Conservation (phyloP, 129 eudicot species). For the Flaveria sonorensis region DNA sequence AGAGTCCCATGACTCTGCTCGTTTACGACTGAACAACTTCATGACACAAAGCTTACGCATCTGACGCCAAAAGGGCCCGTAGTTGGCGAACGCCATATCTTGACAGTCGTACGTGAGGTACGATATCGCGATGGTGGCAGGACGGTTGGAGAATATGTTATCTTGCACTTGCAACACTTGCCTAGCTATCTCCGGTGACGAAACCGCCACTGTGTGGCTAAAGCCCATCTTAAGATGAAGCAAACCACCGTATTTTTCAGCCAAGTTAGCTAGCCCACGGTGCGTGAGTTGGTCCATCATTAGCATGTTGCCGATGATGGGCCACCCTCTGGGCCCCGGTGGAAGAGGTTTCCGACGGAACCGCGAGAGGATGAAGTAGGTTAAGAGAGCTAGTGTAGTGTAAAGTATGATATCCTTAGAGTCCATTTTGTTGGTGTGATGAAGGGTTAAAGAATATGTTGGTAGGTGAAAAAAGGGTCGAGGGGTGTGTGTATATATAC, state of each 20-base stretch:
- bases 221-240: constrained; percentile 76
- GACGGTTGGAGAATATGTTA: constrained; percentile 77
- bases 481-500: constrained; percentile 30
- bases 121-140: constrained; percentile 72
- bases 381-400: constrained; percentile 42
- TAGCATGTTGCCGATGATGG: constrained; percentile 82
- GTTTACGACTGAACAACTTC: constrained; percentile 76
- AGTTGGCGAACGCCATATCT: constrained; percentile 94
- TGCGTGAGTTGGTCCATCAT: constrained; percentile 82
- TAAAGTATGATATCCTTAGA: constrained; percentile 29
- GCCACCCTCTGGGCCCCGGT: constrained; percentile 85
- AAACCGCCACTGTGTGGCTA: constrained; percentile 65
- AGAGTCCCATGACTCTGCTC: constrained; percentile 97
- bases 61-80: constrained; percentile 97
- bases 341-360: constrained; percentile 53
- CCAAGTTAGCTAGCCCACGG: constrained; percentile 68
- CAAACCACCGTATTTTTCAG: constrained; percentile 67
- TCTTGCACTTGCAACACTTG: constrained; percentile 85
- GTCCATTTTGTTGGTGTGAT: constrained; percentile 12
- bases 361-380: constrained; percentile 34
- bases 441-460: not conserved
- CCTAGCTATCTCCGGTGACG: constrained; percentile 64
- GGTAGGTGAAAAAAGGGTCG: not conserved
- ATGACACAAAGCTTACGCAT: constrained; percentile 89
- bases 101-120: constrained; percentile 81